Evolutionary conservation across 2,329 filamentous ascomycete genomes (phyloP).

Genomic region (Colletotrichum melonis): DNA sequence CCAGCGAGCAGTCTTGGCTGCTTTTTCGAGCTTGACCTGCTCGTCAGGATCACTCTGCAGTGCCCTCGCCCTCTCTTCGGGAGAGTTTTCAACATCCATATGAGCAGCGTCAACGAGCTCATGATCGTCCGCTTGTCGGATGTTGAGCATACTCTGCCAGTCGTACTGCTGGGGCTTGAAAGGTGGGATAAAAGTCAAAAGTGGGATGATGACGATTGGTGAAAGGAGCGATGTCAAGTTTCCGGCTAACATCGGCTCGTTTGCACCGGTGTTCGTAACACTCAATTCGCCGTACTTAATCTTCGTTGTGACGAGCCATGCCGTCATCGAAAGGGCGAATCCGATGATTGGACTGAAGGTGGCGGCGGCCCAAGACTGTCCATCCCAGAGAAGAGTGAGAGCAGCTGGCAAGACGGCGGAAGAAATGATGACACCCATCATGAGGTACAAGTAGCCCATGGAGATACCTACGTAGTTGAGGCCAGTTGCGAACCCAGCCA

Average conservation of each 20-base stretch:
- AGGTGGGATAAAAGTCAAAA: conserved; percentile 68
- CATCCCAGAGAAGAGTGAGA: conserved; percentile 78
- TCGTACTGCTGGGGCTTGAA: conserved; percentile 73
- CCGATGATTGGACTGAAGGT: conserved; percentile 76
- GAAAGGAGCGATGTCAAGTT: conserved; percentile 82
- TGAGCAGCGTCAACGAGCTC: conserved; percentile 72
- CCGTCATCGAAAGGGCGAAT: conserved; percentile 74
- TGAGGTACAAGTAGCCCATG: conserved; percentile 84
- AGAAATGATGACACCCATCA: conserved; percentile 88
- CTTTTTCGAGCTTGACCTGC: conserved; percentile 56
- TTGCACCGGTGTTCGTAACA: conserved; percentile 78
- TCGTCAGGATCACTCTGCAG: conserved; percentile 44
- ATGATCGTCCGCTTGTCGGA: conserved; percentile 78
- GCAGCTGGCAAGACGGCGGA: conserved; percentile 81
- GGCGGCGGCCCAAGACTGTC: conserved; percentile 70
- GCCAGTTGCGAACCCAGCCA: conserved; percentile 79
- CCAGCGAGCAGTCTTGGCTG: conserved; percentile 55
- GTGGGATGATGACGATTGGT: conserved; percentile 75
- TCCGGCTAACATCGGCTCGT: conserved; percentile 83
- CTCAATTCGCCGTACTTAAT: conserved; percentile 73
- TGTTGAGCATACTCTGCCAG: conserved; percentile 80
- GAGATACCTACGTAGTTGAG: conserved; percentile 75
- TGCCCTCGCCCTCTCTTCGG: conserved; percentile 53
- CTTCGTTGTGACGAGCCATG: conserved; percentile 82
- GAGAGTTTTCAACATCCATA: conserved; percentile 73